Conservation (phyloP, 164 flowering plant genomes). For the Tetrastigma voinierianum region DNA sequence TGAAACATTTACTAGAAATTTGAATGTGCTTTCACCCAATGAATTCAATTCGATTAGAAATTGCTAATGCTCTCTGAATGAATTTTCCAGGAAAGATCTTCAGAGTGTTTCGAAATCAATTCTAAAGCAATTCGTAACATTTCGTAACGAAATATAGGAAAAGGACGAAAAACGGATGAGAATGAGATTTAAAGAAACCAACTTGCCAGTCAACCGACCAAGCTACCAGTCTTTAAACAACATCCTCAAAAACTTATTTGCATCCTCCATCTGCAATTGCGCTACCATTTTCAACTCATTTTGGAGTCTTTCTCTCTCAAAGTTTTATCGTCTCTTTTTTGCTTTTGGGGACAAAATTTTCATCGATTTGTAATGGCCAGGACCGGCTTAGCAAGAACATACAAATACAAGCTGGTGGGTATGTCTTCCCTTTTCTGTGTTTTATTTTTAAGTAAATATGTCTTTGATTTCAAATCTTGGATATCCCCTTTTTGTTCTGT, state of each 20-base stretch:
- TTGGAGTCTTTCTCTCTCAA: background rate
- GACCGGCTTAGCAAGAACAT: slow-evolving; percentile 41
- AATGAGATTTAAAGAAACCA: background rate
- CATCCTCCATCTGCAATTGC: background rate
- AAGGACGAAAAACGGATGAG: background rate
- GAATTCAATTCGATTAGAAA: too few relatives aligned
- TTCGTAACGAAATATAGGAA: background rate
- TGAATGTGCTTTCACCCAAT: too few relatives aligned
- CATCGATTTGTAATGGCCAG: slow-evolving; percentile 26
- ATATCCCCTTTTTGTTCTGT: background rate
- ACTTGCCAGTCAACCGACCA: slow-evolving; percentile 14
- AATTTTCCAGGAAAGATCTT: too few relatives aligned
- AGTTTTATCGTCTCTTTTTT: background rate
- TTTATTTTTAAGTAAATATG: background rate
- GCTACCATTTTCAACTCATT: background rate
- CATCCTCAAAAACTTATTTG: background rate
- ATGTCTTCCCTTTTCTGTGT: slow-evolving; percentile 20
- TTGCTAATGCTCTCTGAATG: too few relatives aligned
- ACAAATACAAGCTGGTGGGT: slow-evolving; percentile 71
- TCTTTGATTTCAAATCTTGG: too few relatives aligned
- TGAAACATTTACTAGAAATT: too few relatives aligned
- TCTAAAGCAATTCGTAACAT: too few relatives aligned
- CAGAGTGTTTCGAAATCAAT: too few relatives aligned
- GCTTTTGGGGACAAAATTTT: background rate
- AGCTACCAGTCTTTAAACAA: slow-evolving; percentile 6